Base-by-base conservation (phyloP, 1,139 yeast species). In the Debaryomyces sp. region DNA sequence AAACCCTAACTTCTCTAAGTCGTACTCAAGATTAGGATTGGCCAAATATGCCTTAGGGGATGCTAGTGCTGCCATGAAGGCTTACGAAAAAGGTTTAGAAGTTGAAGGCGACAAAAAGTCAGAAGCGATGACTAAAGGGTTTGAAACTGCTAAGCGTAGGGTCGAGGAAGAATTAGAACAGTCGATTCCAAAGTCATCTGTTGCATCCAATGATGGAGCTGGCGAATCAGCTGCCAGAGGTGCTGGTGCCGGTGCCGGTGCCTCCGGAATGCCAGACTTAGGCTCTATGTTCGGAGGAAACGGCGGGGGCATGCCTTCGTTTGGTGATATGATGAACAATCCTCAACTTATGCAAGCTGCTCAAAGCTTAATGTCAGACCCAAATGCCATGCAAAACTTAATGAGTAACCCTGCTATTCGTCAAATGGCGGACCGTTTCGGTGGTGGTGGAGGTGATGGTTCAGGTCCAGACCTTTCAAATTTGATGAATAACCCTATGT, bases 261-360 rank as follows among this genome's bases (percentile, higher is more conserved):
- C 83, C 36, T 85, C 87, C 45, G 94, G 94, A 6, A 64, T 86
- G 68, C 90, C 92, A 49, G 96, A 89, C 60, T 70, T 90, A 22
- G 70, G 87, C 15, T 68, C 73, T 41, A 74, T 85, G 83, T 71
- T 85, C 54, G 87, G 86, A 34, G 69, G 63, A 23, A 66, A 64
- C 24, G 82, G 81, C 44, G 88, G 89, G 46, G 89, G 89, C 45
- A 75, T 81, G 75, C 82, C 82, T 49, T 63, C 68, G 46, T 66
- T 80, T 43, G 64, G 77, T 12, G 84, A 84, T 17, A 70, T 92
- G 75, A 78, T 94, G 85, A 86, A 81, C 71, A 90, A 92, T 70
- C 98, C 98, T 15, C 91, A 86, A 68, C 68, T 94, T 52, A 87
- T 87, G 89, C 90, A 88, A 71, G 95, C 96, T 62, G 98, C 98